A percentile compares a stretch with the other conserved stretches of the same genome.
phyloP scores from a whole-genome alignment of 768 basidiomycete species.

The Trametes cubensis region DNA sequence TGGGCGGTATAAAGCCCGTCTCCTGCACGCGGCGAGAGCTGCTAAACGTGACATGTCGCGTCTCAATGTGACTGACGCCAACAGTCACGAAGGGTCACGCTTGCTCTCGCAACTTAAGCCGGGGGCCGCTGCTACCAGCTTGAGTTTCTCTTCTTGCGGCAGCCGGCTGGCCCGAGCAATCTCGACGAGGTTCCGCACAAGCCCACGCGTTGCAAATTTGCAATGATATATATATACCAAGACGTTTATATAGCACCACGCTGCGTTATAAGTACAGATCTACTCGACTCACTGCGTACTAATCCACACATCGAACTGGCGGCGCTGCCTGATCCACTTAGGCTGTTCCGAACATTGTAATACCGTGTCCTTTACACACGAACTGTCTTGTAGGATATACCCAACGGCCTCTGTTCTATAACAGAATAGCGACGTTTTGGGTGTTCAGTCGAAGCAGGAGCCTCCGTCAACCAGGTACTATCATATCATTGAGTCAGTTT shows the following conservation, averaged over 20 bases:
- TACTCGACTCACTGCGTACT: too few species aligned
- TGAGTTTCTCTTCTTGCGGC: too few species aligned
- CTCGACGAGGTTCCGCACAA: not conserved
- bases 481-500: not conserved
- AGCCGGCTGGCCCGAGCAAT: too few species aligned
- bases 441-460: conserved; percentile 20
- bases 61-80: conserved; percentile 21
- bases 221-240: not conserved
- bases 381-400: not conserved
- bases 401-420: too few species aligned
- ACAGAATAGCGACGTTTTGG: too few species aligned
- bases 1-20: not conserved
- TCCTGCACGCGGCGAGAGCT: not conserved
- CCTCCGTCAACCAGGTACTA: conserved; percentile 24
- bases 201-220: not conserved
- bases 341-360: too few species aligned
- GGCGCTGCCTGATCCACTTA: too few species aligned
- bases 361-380: too few species aligned
- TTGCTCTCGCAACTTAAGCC: not conserved
- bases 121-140: too few species aligned
- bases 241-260: not conserved
- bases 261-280: too few species aligned
- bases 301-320: too few species aligned
- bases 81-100: conserved; percentile 4
- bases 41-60: conserved; percentile 20